Evolutionary conservation across 2,329 filamentous ascomycete genomes (phyloP), one percentile per base, ranked within the genome.

Genomic region (Trichoderma gracile): DNA sequence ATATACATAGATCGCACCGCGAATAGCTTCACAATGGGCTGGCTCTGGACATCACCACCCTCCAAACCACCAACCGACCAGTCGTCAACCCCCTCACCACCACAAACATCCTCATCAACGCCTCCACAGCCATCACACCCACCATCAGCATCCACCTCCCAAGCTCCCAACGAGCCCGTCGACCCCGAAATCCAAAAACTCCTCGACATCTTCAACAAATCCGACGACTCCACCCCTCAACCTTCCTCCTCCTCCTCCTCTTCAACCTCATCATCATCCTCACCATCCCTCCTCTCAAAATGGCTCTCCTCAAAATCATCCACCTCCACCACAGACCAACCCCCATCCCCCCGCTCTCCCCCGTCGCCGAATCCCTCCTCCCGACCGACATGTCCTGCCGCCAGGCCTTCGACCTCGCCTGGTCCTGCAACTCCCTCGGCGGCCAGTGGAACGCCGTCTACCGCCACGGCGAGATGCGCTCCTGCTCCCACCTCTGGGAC

Each of bases 401-500:
- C 58, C 84, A 89, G 67, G 90, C 93, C 70, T 98, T 99, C 79
- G 95, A 99, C 80, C 84, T 87, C 68, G 93, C 94, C 66, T 97
- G 94, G 84, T 92, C 94, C 82, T 99, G 95, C 84, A 91, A 95
- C 75, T 92, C 90, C 0, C 82, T 97, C 9, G 93, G 92, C 60
- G 93, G 94, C 0, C 93, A 98, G 76, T 97, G 93, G 82, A 93
- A 91, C 72, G 88, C 92, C 72, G 85, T 98, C 43, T 99, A 98
- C 82, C 90, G 95, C 45, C 89, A 92, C 74, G 95, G 95, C 67
- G 80, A 82, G 47, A 80, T 96, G 72, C 86, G 89, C 50, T 83
- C 85, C 3, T 99, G 95, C 82, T 86, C 82, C 67, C 90, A 96
- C 69, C 88, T 93, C 68, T 97, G 94, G 93, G 85, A 89, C 67